Evolutionary conservation across 1,284 basidiomycete species (phyloP), one percentile per base, ranked within the genome.

Genomic region (Cutaneotrichosporon curvatum): DNA sequence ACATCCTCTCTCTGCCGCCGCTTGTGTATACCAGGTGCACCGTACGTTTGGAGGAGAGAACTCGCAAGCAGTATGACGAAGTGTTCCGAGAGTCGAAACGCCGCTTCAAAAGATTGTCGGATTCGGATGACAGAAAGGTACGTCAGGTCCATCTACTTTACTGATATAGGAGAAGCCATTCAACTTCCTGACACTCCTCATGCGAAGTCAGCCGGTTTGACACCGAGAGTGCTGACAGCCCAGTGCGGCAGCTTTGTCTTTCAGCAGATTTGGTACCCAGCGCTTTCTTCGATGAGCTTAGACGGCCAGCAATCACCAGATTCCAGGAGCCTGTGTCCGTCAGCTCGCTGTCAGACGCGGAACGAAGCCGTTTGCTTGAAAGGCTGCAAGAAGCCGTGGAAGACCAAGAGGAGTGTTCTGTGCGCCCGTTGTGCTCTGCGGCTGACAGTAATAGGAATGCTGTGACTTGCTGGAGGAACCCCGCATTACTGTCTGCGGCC

Each of bases 141-240:
- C n/a, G n/a, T n/a, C n/a, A n/a, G n/a, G n/a, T n/a, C n/a, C n/a
- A n/a, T n/a, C n/a, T n/a, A n/a, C n/a, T n/a, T n/a, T n/a, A n/a
- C n/a, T n/a, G n/a, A n/a, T n/a, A n/a, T n/a, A n/a, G n/a, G n/a
- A n/a, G n/a, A n/a, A n/a, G n/a, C n/a, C 58, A 2, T 52, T 56
- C 28, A 85, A 83, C 55, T 79, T 88, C 4, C 70, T 88, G 30
- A 83, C 84, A 51, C 79, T 89, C 79, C 75, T 94, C 16, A 90
- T 88, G 2, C 81, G 90, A 28, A 60, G 67, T 70, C 36, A 55
- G 67, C n/a, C n/a, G n/a, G 18, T 10, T 8, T n/a, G n/a, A n/a
- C n/a, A n/a, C 19, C 15, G 25, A 30, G 37, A 18, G 21, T 35
- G 22, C 53, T 56, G 37, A 59, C 43, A 22, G n/a, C n/a, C 0